Evolutionary conservation across 2,329 filamentous ascomycete genomes (phyloP).

Genomic region (Fusarium bulbicola): DNA sequence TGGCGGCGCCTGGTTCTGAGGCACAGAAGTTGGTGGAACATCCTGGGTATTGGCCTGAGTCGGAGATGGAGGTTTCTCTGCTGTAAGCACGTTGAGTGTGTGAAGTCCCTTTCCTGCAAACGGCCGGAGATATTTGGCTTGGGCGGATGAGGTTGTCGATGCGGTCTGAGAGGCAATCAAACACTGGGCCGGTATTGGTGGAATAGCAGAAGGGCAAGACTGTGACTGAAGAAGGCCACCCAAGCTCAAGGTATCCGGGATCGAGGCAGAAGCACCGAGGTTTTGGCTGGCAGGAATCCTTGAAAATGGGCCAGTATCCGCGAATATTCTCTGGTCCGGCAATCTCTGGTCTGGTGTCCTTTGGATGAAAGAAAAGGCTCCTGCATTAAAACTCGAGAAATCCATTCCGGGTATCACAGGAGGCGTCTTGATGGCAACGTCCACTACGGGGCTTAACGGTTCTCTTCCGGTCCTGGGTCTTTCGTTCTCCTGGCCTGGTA

Average conservation of each 20-base stretch:
- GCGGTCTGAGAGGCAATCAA: slow-evolving; percentile 61
- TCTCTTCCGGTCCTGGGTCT: slow-evolving; percentile 57
- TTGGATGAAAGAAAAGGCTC: slow-evolving; percentile 49
- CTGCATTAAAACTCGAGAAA: slow-evolving; percentile 49
- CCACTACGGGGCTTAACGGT: slow-evolving; percentile 63
- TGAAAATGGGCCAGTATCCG: slow-evolving; percentile 31
- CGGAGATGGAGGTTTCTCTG: slow-evolving; percentile 45
- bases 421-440: slow-evolving; percentile 55
- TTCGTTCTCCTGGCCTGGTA: slow-evolving; percentile 62
- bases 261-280: slow-evolving; percentile 43
- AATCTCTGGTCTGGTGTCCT: slow-evolving; percentile 41
- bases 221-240: slow-evolving; percentile 54
- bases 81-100: slow-evolving; percentile 56
- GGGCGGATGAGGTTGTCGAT: slow-evolving; percentile 62
- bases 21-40: slow-evolving; percentile 1
- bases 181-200: slow-evolving; percentile 61
- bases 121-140: slow-evolving; percentile 61
- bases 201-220: slow-evolving; percentile 48
- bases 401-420: slow-evolving; percentile 51
- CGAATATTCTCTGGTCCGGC: slow-evolving; percentile 36
- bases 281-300: slow-evolving; percentile 29
- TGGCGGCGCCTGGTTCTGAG: slow-evolving; percentile 25
- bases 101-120: slow-evolving; percentile 65
- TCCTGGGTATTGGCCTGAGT: slow-evolving; percentile 44
- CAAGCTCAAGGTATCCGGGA: slow-evolving; percentile 68